phyloP scores from a whole-genome alignment of 2,329 filamentous ascomycete genomes.

The Aspergillus pseudonomiae region DNA sequence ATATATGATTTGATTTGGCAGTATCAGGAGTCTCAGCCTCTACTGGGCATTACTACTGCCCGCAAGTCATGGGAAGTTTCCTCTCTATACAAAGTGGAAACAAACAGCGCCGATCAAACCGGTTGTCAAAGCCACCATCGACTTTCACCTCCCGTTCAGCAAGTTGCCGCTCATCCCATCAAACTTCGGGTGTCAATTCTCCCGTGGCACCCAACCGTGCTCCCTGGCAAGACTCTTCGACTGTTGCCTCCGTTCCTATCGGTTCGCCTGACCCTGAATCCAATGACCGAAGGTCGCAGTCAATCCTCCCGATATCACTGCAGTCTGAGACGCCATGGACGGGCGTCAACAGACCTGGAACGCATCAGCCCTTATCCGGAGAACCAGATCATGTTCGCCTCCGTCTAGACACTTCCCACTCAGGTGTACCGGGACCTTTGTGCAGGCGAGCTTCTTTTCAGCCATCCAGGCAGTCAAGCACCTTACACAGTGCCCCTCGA shows the following conservation, averaged over 20 bases:
- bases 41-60: constrained; percentile 13
- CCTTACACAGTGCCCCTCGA: constrained; percentile 17
- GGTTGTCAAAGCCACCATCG: constrained; percentile 41
- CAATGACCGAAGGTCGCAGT: constrained; percentile 22
- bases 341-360: not conserved
- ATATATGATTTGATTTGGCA: constrained; percentile 7
- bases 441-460: constrained; percentile 23
- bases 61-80: constrained; percentile 40
- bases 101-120: constrained; percentile 38
- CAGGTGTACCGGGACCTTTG: constrained; percentile 16
- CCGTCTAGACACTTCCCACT: constrained; percentile 10
- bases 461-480: constrained; percentile 24
- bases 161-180: constrained; percentile 18
- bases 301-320: constrained; percentile 25
- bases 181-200: constrained; percentile 11
- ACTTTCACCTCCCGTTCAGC: constrained; percentile 22
- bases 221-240: constrained; percentile 41
- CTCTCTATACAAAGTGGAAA: constrained; percentile 37
- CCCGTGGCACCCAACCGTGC: constrained; percentile 17
- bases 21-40: constrained; percentile 18
- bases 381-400: constrained; percentile 13
- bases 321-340: constrained; percentile 17
- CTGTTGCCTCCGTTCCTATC: constrained; percentile 28
- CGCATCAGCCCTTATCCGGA: constrained; percentile 10
- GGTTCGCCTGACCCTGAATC: constrained; percentile 14